phyloP scores from a whole-genome alignment of 2,329 filamentous ascomycete genomes.

The Ceratocystis destructans region DNA sequence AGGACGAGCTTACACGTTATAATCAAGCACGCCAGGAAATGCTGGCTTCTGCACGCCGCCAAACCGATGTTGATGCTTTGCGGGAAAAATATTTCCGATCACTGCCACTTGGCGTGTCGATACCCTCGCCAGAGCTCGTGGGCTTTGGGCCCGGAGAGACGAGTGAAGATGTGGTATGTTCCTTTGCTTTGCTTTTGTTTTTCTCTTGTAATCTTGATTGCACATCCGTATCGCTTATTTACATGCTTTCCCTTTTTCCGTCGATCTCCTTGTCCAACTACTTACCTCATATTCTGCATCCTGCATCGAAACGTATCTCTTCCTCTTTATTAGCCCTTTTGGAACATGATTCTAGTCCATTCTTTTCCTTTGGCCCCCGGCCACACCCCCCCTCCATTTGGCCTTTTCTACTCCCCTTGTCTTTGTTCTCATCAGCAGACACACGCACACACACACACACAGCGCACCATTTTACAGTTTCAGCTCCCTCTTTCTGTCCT shows the following conservation, averaged over 20 bases:
- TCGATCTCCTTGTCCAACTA: background rate
- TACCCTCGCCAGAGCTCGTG: slow-evolving; percentile 28
- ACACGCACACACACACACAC: no score
- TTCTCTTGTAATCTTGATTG: no score
- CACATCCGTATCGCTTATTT: no score
- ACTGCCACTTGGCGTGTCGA: slow-evolving; percentile 25
- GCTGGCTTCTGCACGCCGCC: slow-evolving; percentile 19
- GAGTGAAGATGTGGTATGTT: slow-evolving; percentile 27
- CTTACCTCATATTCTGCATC: background rate
- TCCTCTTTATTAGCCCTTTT: slow-evolving; percentile 5
- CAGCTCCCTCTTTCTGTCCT: background rate
- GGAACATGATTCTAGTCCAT: background rate
- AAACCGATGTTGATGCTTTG: slow-evolving; percentile 25
- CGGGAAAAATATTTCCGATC: slow-evolving; percentile 26
- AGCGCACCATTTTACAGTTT: background rate
- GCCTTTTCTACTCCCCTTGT: background rate
- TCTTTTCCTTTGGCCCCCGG: background rate
- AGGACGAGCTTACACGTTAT: slow-evolving; percentile 20
- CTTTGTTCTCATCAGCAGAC: background rate
- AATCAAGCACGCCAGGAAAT: slow-evolving; percentile 19
- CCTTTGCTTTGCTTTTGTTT: background rate
- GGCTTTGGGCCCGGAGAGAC: slow-evolving; percentile 29
- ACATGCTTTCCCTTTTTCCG: background rate
- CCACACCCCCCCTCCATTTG: background rate
- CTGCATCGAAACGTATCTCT: background rate